A percentile compares a stretch with the other conserved stretches of the same genome.
Evolutionary conservation across 257 asterid genomes (phyloP).

Genomic region (Orobanche coerulescens): DNA sequence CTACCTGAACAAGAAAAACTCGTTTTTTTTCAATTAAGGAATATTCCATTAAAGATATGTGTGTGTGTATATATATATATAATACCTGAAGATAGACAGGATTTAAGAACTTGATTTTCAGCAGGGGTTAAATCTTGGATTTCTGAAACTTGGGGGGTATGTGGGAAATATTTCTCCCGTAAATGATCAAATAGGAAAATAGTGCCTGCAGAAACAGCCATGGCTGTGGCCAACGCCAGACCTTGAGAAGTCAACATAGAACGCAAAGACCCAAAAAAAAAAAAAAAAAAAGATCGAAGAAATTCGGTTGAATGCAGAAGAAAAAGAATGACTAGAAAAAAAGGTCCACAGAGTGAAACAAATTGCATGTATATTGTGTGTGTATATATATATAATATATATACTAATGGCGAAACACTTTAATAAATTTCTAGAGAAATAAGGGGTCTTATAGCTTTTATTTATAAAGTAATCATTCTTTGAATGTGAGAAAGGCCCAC

Average conservation of each 20-base stretch:
- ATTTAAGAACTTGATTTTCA: constrained; percentile 22
- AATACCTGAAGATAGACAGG: constrained; percentile 75
- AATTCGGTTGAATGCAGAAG: neutral
- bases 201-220: constrained; percentile 80
- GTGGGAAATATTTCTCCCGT: constrained; percentile 30
- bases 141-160: neutral
- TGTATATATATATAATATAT: neutral
- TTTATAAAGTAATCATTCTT: too few species aligned
- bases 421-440: too few species aligned
- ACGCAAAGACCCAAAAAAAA: too few species aligned
- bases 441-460: too few species aligned
- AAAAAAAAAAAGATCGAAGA: neutral
- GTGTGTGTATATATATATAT: too few species aligned
- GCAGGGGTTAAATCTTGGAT: constrained; percentile 14
- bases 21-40: neutral
- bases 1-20: constrained; percentile 16
- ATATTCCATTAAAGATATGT: too few species aligned
- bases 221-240: constrained; percentile 68
- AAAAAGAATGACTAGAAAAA: neutral
- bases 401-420: too few species aligned
- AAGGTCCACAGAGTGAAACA: neutral
- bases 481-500: too few species aligned
- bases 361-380: too few species aligned
- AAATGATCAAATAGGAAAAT: constrained; percentile 51
- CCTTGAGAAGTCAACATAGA: constrained; percentile 52